Conservation (phyloP, 352 stramenopile species). For the Phytopythium delawarense region DNA sequence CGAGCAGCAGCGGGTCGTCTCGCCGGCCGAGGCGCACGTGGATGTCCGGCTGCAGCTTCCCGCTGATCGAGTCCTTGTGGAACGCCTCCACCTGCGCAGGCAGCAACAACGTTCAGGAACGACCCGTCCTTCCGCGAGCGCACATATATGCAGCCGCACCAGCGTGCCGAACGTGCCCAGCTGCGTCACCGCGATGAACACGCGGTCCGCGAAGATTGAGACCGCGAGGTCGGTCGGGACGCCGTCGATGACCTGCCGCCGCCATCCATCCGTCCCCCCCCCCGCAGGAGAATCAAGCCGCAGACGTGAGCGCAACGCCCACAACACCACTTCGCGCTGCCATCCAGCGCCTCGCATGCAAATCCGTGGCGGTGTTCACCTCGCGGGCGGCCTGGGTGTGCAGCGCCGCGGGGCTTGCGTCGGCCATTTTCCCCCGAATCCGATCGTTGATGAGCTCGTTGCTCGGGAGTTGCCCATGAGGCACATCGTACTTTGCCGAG, state of each 20-base stretch:
- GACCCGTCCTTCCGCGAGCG: not conserved
- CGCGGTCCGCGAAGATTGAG: constrained; percentile 73
- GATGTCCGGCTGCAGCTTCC: constrained; percentile 75
- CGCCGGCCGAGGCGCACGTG: constrained; percentile 69
- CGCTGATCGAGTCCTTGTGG: constrained; percentile 74
- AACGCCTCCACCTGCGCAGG: constrained; percentile 53
- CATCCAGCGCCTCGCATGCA: not conserved
- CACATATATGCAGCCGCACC: constrained; percentile 20
- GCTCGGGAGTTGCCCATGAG: too few species aligned
- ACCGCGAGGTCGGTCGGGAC: constrained; percentile 64
- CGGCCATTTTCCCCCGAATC: constrained; percentile 23
- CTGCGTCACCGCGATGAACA: constrained; percentile 82
- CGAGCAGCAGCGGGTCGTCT: constrained; percentile 77
- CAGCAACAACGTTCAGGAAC: not conserved
- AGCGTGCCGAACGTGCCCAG: constrained; percentile 78
- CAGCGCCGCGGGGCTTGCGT: constrained; percentile 16
- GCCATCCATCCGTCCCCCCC: not conserved
- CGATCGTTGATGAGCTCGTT: not conserved
- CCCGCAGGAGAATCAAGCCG: not conserved
- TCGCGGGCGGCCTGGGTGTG: constrained; percentile 38
- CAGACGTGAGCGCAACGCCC: not conserved
- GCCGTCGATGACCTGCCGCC: constrained; percentile 65
- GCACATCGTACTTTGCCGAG: not conserved
- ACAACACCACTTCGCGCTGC: not conserved
- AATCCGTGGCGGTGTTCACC: constrained; percentile 13